Conservation (phyloP, 495 filamentous ascomycete species). For the Tuber melanosporum region DNA sequence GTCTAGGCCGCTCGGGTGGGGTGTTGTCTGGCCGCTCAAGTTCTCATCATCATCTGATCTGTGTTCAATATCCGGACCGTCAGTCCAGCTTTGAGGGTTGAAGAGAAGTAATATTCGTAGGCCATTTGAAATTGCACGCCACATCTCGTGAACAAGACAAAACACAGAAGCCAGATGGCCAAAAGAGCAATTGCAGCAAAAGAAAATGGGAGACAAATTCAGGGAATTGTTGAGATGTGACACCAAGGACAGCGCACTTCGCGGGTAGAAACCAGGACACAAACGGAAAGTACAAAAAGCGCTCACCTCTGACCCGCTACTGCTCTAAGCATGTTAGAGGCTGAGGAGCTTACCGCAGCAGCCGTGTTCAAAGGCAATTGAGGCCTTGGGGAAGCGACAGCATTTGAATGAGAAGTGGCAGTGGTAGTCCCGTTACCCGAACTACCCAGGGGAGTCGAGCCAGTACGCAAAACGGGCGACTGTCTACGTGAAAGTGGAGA, state of each 20-base stretch:
- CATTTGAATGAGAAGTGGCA: conserved; percentile 37
- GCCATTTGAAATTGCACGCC: conserved; percentile 32
- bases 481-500: conserved; percentile 34
- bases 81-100: background rate
- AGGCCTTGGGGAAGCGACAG: conserved; percentile 37
- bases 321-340: conserved; percentile 41
- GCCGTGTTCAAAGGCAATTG: conserved; percentile 39
- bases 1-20: conserved; percentile 40
- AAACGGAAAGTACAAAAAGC: conserved; percentile 3
- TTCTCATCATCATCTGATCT: conserved; percentile 37
- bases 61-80: conserved; percentile 11
- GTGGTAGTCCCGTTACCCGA: conserved; percentile 36
- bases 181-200: conserved; percentile 5
- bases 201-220: conserved; percentile 10
- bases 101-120: conserved; percentile 26
- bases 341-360: conserved; percentile 32
- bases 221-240: conserved; percentile 9
- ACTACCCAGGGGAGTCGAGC: conserved; percentile 19
- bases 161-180: conserved; percentile 8
- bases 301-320: conserved; percentile 41
- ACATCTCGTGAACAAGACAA: conserved; percentile 22
- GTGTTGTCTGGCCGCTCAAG: conserved; percentile 40
- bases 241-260: conserved; percentile 7
- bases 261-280: conserved; percentile 9
- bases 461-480: conserved; percentile 31